Conservation (phyloP, 1,284 basidiomycete genomes). For the Porogramme epimiltina region DNA sequence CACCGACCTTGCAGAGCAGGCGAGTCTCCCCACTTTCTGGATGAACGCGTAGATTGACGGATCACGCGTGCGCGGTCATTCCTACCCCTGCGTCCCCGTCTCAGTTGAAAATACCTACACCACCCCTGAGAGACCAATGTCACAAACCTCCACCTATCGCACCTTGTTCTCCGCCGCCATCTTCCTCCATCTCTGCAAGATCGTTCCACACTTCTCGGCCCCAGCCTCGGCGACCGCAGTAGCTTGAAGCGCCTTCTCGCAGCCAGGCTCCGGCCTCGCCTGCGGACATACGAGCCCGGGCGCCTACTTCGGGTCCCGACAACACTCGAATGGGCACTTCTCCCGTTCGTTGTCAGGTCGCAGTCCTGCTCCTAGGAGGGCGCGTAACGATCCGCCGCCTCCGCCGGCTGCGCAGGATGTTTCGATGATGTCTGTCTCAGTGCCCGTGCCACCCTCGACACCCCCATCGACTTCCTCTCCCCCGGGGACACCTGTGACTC, state of each 20-base stretch:
- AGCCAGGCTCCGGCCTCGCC: slow-evolving; percentile 18
- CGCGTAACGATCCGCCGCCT: slow-evolving; percentile 11
- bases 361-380: slow-evolving; percentile 24
- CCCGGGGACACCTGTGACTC: slow-evolving; percentile 16
- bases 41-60: too few species aligned
- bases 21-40: slow-evolving; percentile 7
- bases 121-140: slow-evolving; percentile 23
- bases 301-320: slow-evolving; percentile 15
- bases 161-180: slow-evolving; percentile 23
- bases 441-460: slow-evolving; percentile 27
- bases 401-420: slow-evolving; percentile 5
- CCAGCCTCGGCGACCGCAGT: slow-evolving; percentile 7
- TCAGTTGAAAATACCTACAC: slow-evolving; percentile 40
- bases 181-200: slow-evolving; percentile 24
- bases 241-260: slow-evolving; percentile 23
- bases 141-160: slow-evolving; percentile 34
- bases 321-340: slow-evolving; percentile 13
- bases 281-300: slow-evolving; percentile 17
- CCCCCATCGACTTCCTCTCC: slow-evolving; percentile 24
- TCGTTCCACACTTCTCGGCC: slow-evolving; percentile 21
- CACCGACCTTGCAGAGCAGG: slow-evolving; percentile 30
- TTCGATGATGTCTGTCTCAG: neutral
- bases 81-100: slow-evolving; percentile 42
- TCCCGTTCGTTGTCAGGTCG: slow-evolving; percentile 6
- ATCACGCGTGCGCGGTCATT: slow-evolving; percentile 25